Base-by-base conservation (phyloP, 257 asterid species). In the Nicotiana obtusifolia region DNA sequence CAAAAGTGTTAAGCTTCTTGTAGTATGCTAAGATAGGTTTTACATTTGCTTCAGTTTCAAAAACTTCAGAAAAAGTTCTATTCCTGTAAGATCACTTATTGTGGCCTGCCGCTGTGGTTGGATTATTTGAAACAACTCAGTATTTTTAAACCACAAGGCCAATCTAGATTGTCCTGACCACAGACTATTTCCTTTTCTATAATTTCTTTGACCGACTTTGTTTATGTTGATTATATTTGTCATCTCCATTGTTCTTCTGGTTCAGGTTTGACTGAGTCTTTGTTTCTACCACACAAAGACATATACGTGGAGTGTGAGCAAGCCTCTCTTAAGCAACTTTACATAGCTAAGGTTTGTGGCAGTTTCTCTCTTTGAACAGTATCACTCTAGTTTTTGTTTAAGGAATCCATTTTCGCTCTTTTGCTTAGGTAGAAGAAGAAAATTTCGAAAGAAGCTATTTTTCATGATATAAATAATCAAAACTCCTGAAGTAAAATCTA, bases 241-340 rank as follows among this genome's bases (percentile, higher is more conserved):
- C 22, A 81, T 26, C 76, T 62, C 56, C 60, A 35, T 86, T 71
- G 17, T 67, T 81, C 59, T 88, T 53, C 83, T 86, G 79, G 62
- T 80, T 81, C 95, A 96, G 99, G 98, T 80, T 87, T 96, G 76
- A 96, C 97, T 7, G 99, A 96, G 84, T 96, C 98, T 82, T 87
- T 96, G 62, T 96, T 94, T 91, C 94, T 92, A 84, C 89, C 97
- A 14, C 99, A 91, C 89, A 91, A 90, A 86, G 99, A 96, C 86
- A 88, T 89, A 81, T 94, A 96, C 84, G 89, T 93, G 26, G 99
- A 96, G 88, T 93, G 88, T 62, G 99, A 96, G 83, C 99, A 93
- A 88, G 92, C 99, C 83, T 93, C 99, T 86, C 97, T 96, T 76
- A 88, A 86, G 80, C 99, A 96, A 92, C 93, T 96, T 80, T 94